phyloP scores from a whole-genome alignment of 176 grass and related monocot species.

The Raddia guianensis region DNA sequence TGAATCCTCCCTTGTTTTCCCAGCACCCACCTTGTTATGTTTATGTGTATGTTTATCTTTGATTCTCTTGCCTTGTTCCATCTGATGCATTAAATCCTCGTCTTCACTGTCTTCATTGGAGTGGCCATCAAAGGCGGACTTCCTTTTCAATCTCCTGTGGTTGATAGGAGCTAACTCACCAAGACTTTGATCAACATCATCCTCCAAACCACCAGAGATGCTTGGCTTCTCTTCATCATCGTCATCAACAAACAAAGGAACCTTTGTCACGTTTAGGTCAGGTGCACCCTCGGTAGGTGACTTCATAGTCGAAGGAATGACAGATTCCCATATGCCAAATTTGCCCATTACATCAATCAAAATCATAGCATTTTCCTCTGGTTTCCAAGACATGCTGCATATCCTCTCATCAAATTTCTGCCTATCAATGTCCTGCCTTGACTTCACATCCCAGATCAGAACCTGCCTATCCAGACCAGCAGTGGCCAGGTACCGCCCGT shows the following conservation, averaged over 20 bases:
- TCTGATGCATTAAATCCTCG: constrained; percentile 57
- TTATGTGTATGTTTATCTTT: constrained; percentile 49
- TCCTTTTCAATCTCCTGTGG: constrained; percentile 61
- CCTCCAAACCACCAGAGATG: constrained; percentile 71
- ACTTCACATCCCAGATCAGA: constrained; percentile 93
- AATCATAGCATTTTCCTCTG: constrained; percentile 75
- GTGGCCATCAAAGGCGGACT: constrained; percentile 40
- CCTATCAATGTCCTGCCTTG: constrained; percentile 90
- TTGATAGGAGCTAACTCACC: constrained; percentile 54
- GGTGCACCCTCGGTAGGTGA: constrained; percentile 72
- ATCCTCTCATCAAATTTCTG: constrained; percentile 85
- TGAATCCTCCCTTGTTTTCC: constrained; percentile 49
- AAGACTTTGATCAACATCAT: constrained; percentile 61
- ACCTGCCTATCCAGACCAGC: constrained; percentile 83
- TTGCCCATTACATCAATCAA: constrained; percentile 77
- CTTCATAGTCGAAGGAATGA: constrained; percentile 70
- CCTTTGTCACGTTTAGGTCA: constrained; percentile 41
- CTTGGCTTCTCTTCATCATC: constrained; percentile 64
- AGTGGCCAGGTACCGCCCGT: constrained; percentile 83
- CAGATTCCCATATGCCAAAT: constrained; percentile 87
- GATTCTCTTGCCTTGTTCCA: constrained; percentile 64
- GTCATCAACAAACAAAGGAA: constrained; percentile 77
- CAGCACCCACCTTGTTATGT: constrained; percentile 36
- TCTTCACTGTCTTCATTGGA: constrained; percentile 65
- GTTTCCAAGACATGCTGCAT: constrained; percentile 83